Base-by-base conservation (phyloP, 1,284 basidiomycete genomes). In the Sphagnurus paluster region DNA sequence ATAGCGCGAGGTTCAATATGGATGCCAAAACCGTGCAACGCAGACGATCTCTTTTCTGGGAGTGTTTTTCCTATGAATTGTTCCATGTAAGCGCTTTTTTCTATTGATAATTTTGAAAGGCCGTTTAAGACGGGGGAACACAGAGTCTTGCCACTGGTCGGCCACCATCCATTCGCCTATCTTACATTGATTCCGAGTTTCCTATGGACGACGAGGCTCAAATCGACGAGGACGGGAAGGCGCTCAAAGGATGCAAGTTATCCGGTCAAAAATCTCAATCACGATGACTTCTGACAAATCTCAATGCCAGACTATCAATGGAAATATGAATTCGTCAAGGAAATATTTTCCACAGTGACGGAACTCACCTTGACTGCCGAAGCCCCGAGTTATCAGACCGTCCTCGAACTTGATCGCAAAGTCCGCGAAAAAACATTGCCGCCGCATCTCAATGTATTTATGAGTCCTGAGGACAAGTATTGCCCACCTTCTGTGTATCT, bases 1-100 rank as follows among this genome's bases (percentile, higher is more conserved):
- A 84, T 54, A 75, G 77, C 49, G 72, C 78, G 16, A 67, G 77
- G 47, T 84, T 80, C 63, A 72, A 76, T 50, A 71, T 80, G 71
- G 68, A 71, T 42, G 59, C 74, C 0, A 79, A 77, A 58, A 74
- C 68, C 8, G 72, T 80, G 14, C 72, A 82, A 53, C 66, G 79
- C 33, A 69, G 81, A 44, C 71, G 82, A 33, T 59, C 60, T 7
- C 60, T 84, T 7, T 84, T 82, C 53, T 84, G 80, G 77, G 81
- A 84, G 56, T 56, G 82, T 11, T 71, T 76, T 45, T 67, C 74
- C 5, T 54, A 65, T 16, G 34, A 35, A 10, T 20, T 72, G 24
- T 76, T 75, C 52, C 71, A 74, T 56, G 79, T 79, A 48, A 33
- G 69, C 59, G 4, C 35, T 21, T n/a, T n/a, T n/a, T n/a, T n/a